phyloP scores from a whole-genome alignment of 2,329 filamentous ascomycete genomes.

The Xylaria hypoxylon region DNA sequence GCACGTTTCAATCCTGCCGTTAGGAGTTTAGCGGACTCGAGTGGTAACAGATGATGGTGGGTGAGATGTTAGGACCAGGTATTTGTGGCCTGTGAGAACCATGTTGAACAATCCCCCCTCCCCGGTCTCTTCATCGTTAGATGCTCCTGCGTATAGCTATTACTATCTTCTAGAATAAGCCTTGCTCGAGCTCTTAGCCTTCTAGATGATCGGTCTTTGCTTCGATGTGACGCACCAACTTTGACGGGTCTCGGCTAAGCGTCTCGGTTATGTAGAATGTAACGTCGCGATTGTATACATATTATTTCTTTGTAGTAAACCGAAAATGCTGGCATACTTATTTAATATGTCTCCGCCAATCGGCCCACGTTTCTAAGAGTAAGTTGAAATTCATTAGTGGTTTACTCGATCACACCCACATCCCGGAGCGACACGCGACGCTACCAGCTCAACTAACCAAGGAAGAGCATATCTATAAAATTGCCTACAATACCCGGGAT shows the following conservation, averaged over 20 bases:
- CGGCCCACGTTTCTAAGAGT: not conserved
- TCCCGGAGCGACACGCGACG: constrained; percentile 12
- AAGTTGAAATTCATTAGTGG: not conserved
- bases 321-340: not conserved
- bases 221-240: constrained; percentile 8
- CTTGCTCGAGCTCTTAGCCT: not conserved
- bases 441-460: not conserved
- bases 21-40: not conserved
- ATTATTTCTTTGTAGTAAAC: not conserved
- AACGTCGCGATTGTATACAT: constrained; percentile 9
- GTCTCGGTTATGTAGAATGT: constrained; percentile 3
- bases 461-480: not conserved
- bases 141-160: too few relatives aligned
- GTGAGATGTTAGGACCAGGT: not conserved
- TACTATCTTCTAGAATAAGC: too few relatives aligned
- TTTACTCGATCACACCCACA: not conserved
- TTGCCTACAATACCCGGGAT: not conserved
- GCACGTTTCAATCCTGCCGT: not conserved
- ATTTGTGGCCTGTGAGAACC: not conserved
- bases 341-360: not conserved
- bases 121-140: too few relatives aligned
- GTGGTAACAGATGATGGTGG: not conserved
- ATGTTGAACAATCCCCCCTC: not conserved
- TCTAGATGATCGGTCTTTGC: not conserved
- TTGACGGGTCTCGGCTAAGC: constrained; percentile 4